phyloP scores from a whole-genome alignment of 495 filamentous ascomycete species.

The Neurospora sp. region DNA sequence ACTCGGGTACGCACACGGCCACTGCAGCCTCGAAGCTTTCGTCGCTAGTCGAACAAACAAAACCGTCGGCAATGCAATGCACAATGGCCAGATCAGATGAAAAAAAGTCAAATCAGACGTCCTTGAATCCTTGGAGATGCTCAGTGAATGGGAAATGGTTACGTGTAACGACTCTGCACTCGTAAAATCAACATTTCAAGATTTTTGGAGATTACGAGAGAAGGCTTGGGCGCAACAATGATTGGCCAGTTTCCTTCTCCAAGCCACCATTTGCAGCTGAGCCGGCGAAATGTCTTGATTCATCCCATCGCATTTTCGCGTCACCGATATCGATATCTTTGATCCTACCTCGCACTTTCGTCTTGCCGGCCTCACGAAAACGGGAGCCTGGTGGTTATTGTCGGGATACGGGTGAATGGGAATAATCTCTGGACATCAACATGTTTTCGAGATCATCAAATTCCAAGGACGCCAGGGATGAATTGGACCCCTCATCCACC shows the following conservation, averaged over 20 bases:
- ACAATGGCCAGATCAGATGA: background rate
- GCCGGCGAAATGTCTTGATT: background rate
- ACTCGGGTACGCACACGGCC: background rate
- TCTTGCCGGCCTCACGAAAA: background rate
- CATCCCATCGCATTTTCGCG: background rate
- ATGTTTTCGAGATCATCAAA: background rate
- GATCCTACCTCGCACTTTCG: background rate
- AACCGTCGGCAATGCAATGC: background rate
- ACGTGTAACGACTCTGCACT: background rate
- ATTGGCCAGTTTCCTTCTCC: background rate
- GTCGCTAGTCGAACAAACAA: background rate
- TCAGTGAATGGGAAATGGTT: background rate
- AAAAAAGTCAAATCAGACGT: background rate
- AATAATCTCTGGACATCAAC: background rate
- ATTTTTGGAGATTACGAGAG: background rate
- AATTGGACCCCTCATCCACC: background rate
- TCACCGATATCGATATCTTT: background rate
- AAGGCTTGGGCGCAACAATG: background rate
- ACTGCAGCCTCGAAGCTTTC: background rate
- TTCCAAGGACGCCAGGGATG: background rate
- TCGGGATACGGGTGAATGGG: background rate
- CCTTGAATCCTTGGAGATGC: background rate
- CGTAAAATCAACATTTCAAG: background rate
- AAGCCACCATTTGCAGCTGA: background rate
- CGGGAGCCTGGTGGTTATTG: background rate